These are phyloP conservation scores for Taphrina betulina DNA, from an alignment of 1,139 yeast species.

Conservation along the genomic window DNA sequence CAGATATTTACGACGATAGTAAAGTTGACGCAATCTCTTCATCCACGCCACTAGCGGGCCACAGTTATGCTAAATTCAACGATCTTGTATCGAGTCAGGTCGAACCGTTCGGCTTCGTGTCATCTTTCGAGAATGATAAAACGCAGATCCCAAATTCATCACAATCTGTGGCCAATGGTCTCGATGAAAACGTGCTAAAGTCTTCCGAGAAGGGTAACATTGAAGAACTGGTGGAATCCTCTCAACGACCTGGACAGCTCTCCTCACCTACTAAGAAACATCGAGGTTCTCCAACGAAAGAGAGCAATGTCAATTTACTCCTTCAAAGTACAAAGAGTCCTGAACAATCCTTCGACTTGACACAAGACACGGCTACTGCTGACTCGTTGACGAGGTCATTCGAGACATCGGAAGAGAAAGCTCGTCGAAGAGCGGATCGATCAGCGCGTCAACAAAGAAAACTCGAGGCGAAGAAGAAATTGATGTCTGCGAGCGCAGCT, in stretches of 20 bases:
- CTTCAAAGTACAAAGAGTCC: neutral
- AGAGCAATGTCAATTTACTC: neutral
- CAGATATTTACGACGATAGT: too few relatives aligned
- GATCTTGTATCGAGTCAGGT: too few relatives aligned
- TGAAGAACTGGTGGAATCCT: neutral
- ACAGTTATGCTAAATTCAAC: too few relatives aligned
- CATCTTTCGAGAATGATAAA: too few relatives aligned
- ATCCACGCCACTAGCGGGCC: too few relatives aligned
- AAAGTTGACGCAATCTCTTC: too few relatives aligned
- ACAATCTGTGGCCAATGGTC: too few relatives aligned
- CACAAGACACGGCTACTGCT: neutral
- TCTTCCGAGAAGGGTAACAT: too few relatives aligned
- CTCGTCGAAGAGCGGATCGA: neutral
- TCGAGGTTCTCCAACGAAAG: neutral
- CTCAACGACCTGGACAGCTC: neutral
- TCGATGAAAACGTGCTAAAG: too few relatives aligned
- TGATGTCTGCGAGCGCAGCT: neutral
- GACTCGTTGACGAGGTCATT: neutral
- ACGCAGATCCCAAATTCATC: neutral
- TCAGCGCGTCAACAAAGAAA: conserved; percentile 5
- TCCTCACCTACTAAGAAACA: neutral
- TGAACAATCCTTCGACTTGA: conserved; percentile 4
- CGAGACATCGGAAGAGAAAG: neutral
- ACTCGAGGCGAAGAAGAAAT: neutral
- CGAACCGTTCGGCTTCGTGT: too few relatives aligned